Conservation (phyloP, 306 rosid species). For the Coriaria nepalensis region DNA sequence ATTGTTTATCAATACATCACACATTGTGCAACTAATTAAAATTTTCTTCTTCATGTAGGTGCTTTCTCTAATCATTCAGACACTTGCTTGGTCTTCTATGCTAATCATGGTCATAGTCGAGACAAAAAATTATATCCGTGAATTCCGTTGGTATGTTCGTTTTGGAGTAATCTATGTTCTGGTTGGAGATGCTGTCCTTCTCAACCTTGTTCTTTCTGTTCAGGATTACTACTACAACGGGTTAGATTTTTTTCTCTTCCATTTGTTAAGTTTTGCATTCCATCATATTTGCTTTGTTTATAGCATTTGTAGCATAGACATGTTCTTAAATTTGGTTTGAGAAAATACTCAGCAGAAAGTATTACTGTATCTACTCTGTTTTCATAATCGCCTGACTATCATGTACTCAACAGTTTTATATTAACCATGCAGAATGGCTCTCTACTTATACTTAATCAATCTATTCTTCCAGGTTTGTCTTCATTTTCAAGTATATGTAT, state of each 20-base stretch:
- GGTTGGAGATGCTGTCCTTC: slow-evolving; percentile 61
- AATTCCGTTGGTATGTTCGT: slow-evolving; percentile 70
- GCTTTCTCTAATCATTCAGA: slow-evolving; percentile 31
- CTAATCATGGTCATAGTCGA: slow-evolving; percentile 47
- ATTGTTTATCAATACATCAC: too few relatives aligned
- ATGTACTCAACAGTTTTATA: too few relatives aligned
- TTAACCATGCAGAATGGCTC: slow-evolving; percentile 37
- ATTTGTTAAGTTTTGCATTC: slow-evolving; percentile 1
- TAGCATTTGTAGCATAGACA: too few relatives aligned
- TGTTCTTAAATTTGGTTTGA: too few relatives aligned
- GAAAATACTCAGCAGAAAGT: too few relatives aligned
- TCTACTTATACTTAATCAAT: slow-evolving; percentile 33
- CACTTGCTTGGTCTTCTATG: slow-evolving; percentile 61
- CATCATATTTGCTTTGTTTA: too few relatives aligned
- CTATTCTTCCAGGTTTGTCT: slow-evolving; percentile 47
- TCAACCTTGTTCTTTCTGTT: slow-evolving; percentile 47
- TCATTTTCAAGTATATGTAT: not conserved
- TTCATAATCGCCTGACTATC: too few relatives aligned
- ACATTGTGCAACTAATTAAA: too few relatives aligned
- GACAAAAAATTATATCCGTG: slow-evolving; percentile 44
- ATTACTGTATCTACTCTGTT: too few relatives aligned
- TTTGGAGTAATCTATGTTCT: slow-evolving; percentile 66
- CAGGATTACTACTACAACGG: slow-evolving; percentile 40
- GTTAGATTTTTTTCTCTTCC: slow-evolving; percentile 24
- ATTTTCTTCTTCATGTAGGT: slow-evolving; percentile 25